Conservation (phyloP, 2,329 filamentous ascomycete genomes). For the Albophoma yamanashiensis region DNA sequence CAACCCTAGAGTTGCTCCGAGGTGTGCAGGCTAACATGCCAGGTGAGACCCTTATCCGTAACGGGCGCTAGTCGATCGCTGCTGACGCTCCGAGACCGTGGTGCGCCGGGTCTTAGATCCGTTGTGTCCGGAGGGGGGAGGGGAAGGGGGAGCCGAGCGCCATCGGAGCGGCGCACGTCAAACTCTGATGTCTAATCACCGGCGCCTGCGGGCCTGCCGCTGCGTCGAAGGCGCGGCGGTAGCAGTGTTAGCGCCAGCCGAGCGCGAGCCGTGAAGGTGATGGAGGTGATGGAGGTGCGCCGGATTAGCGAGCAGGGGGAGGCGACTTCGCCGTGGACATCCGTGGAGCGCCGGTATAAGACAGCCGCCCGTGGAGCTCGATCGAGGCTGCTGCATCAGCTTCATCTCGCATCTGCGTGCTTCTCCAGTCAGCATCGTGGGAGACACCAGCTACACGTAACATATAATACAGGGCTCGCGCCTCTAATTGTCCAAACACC, state of each 20-base stretch:
- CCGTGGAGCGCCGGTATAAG: background rate
- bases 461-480: background rate
- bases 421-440: background rate
- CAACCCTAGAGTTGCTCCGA: slow-evolving; percentile 1
- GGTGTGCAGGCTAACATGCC: background rate
- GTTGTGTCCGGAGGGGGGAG: background rate
- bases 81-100: background rate
- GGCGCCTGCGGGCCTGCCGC: too few relatives aligned
- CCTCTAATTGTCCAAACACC: background rate
- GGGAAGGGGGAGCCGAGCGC: too few relatives aligned
- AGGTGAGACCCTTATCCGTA: background rate
- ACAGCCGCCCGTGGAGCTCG: background rate
- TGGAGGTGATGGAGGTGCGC: background rate
- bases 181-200: background rate
- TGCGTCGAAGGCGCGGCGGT: background rate
- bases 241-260: background rate
- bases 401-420: background rate
- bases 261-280: background rate
- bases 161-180: background rate
- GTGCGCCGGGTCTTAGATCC: background rate
- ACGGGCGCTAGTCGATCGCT: background rate
- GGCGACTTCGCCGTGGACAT: background rate
- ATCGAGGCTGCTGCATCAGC: background rate
- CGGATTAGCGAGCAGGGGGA: background rate
- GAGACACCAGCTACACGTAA: background rate